Evolutionary conservation across 2,329 filamentous ascomycete genomes (phyloP), one percentile per base, ranked within the genome.

Genomic region (Cercospora nicotianae): DNA sequence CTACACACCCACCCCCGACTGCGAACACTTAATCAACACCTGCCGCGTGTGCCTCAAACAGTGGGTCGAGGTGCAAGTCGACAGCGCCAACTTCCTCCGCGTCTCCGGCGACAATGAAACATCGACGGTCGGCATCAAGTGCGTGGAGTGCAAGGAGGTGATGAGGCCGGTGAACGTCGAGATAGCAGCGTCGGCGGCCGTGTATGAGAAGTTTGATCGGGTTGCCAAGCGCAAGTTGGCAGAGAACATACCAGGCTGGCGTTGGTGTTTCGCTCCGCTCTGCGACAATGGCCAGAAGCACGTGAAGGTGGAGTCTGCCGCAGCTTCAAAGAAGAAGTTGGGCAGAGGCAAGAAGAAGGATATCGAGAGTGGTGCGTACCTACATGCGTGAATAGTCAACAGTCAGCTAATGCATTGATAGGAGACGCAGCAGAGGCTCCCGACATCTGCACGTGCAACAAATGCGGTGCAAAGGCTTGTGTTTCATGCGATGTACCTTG

Each of bases 241-340:
- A n/a, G 75, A 77, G 5, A 67, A 61, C 42, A 74, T 69, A 4
- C 76, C 74, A 20, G 70, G 80, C 28, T 88, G 86, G 72, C 75
- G 82, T 16, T 87, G 84, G 83, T 89, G 87, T 70, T 79, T 86
- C 1, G 66, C 71, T 23, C 77, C 83, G 0, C 78, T 77, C 2
- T 89, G 87, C 70, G 80, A 79, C 7, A 82, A 81, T 0, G 86
- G 86, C 0, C 86, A 88, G 67, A 79, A 77, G 1, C 83, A 83
- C 26, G 63, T 71, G 57, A 60, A 65, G 20, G 58, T 64, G 45
- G 51, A 59, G 18, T 36, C 23, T 3, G 20, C 48, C 12, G 20
- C 42, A 28, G 26, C 33, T 10, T 48, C 60, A 10, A 33, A 31
- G 18, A 65, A 65, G 55, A 63, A 63, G 65, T 60, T 39, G 23